phyloP scores from a whole-genome alignment of 148 eudicot genomes.

The Linanthus parryae region DNA sequence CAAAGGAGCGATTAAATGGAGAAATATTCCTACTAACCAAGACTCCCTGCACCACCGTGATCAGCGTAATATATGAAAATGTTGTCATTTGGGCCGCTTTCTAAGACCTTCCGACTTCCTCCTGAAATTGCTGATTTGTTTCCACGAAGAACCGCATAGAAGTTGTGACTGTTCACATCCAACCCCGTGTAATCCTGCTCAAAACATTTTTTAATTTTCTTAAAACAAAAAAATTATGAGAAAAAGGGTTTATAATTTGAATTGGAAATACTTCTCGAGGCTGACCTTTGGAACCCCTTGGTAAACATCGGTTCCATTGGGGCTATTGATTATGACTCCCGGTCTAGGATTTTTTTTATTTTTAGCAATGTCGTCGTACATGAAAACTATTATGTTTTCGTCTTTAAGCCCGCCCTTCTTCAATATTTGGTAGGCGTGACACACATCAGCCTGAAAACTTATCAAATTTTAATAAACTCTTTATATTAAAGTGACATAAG shows the following conservation, averaged over 20 bases:
- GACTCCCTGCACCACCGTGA: constrained; percentile 86
- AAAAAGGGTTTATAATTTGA: too few species aligned
- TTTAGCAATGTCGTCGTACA: constrained; percentile 61
- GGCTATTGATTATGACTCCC: constrained; percentile 60
- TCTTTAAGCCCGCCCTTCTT: constrained; percentile 62
- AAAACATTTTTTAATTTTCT: too few species aligned
- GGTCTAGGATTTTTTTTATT: constrained; percentile 44
- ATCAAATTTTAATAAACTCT: too few species aligned
- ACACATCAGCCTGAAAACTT: constrained; percentile 48
- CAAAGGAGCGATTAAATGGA: too few species aligned
- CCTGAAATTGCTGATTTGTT: constrained; percentile 60
- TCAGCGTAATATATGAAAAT: constrained; percentile 74
- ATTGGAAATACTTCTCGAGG: too few species aligned
- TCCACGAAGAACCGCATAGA: constrained; percentile 63
- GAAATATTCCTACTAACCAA: constrained; percentile 40
- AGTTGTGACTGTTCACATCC: constrained; percentile 49
- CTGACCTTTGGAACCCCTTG: constrained; percentile 77
- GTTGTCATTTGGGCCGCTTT: constrained; percentile 80
- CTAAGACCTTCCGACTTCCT: constrained; percentile 80
- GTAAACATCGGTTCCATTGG: constrained; percentile 65
- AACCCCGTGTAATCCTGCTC: constrained; percentile 76
- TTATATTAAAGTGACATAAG: too few species aligned
- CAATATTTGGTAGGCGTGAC: constrained; percentile 60
- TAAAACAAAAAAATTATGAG: too few species aligned
- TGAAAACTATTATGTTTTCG: constrained; percentile 53